Base-by-base conservation (phyloP, 805 yeast genomes). In the Candida easanensis region DNA sequence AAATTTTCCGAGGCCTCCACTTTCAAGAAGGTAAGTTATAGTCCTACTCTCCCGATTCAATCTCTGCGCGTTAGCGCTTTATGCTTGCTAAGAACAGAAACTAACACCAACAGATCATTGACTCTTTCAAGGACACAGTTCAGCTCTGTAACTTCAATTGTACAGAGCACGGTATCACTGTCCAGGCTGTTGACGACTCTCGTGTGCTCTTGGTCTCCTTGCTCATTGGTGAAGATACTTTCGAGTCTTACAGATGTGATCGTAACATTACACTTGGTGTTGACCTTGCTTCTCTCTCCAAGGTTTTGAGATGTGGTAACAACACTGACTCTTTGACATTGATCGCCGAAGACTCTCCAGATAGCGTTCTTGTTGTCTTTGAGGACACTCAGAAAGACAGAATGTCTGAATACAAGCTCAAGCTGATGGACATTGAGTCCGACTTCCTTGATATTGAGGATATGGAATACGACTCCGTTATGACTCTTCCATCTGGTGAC, bases 151-250 rank as follows among this genome's bases (percentile, higher is more conserved):
- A 93, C 76, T 88, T 93, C 75, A 93, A 89, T 72, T 93, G 97
- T 71, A 80, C 95, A n/a, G 93, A 87, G 65, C 78, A 81, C 50
- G 99, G 99, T 54, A 84, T 93, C 59, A 84, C 95, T 10, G 91
- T 95, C 18, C 98, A 93, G 73, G 98, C 99, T 21, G 93, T 93
- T 54, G 99, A 93, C 68, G 95, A 89, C 63, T 89, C 99, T 21
- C 88, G 97, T 74, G 97, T 93, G 46, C 77, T 90, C 51, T 76
- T 93, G 52, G 96, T 91, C 32, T 85, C 96, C 17, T 73, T 93
- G 50, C 79, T 87, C 56, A 84, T 93, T 53, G 96, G 95, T 46
- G 80, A 82, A 50, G 90, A 86, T 48, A 90, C 96, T 11, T 93
- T 93, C 71, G 75, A 80, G 48, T 91, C 85, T 55, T 93, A 86